Evolutionary conservation across 257 asterid genomes (phyloP), one percentile per base, ranked within the genome.

Genomic region (Solanum lycopersicoides): DNA sequence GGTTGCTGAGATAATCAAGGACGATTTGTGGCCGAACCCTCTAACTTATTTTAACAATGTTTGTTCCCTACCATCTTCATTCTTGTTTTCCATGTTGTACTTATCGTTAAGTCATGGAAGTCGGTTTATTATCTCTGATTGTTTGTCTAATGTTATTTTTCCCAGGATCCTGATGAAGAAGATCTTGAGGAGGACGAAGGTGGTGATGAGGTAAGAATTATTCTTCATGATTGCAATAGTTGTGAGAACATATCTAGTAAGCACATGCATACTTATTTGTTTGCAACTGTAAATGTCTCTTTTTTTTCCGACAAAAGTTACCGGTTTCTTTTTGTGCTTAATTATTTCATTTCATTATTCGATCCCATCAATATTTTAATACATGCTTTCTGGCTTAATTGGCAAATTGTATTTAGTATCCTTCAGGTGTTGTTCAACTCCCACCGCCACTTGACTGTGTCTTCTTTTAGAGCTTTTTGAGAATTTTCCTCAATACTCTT

Each of bases 1-100:
- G 94, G 93, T 94, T 91, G 97, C 97, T 79, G 97, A 94, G 89
- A 90, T 93, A 82, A 93, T 94, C 91, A 94, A 93, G 94, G 97
- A 94, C 30, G 96, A 94, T 87, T 88, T 94, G 82, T 94, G 97
- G 97, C 94, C 96, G 59, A 93, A 93, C 89, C 97, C 97, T 60
- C 92, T 93, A 60, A 88, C 95, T 79, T 93, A 92, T 71, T 94
- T 93, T 87, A 91, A 89, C 92, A 92, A 91, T 87, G 97, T 93
- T 23, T 11, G 88, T 86, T 73, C 83, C 68, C 66, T 59, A 86
- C 86, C 86, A 20, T 88, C 73, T 72, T 77, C 60, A 18, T 77
- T 32, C 50, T 83, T 79, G 34, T 39, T 77, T 39, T 28, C 82
- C 3, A 3, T 12, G 82, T 74, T 74, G 53, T 74, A 39, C 4